Evolutionary conservation across 495 filamentous ascomycete genomes (phyloP).

Genomic region (Hypoxylon crocopeplum): DNA sequence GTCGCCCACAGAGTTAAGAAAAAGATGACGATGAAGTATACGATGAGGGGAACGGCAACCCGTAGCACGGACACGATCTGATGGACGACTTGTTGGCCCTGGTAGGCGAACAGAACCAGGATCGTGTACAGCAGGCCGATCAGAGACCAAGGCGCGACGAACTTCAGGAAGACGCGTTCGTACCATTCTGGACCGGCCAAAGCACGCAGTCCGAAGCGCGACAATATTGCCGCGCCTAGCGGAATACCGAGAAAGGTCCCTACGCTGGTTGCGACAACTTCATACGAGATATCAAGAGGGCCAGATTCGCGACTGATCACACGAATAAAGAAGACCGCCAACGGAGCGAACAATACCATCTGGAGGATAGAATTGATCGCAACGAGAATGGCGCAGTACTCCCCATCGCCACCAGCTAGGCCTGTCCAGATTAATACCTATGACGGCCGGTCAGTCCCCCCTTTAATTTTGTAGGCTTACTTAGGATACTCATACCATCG

Average conservation of each 20-base stretch:
- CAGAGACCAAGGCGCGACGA: slow-evolving; percentile 74
- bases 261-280: slow-evolving; percentile 77
- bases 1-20: slow-evolving; percentile 66
- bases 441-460: neutral
- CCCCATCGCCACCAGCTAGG: slow-evolving; percentile 76
- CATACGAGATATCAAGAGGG: slow-evolving; percentile 65
- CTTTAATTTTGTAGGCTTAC: neutral
- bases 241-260: slow-evolving; percentile 88
- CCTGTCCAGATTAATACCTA: slow-evolving; percentile 81
- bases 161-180: slow-evolving; percentile 71
- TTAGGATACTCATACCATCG: slow-evolving; percentile 67
- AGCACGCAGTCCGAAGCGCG: slow-evolving; percentile 68
- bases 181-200: slow-evolving; percentile 66
- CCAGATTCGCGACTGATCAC: slow-evolving; percentile 62
- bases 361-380: slow-evolving; percentile 88
- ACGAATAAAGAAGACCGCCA: slow-evolving; percentile 78
- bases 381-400: slow-evolving; percentile 91
- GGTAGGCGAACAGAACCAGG: slow-evolving; percentile 81
- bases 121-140: slow-evolving; percentile 89
- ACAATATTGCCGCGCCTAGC: slow-evolving; percentile 77
- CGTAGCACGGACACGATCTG: slow-evolving; percentile 84
- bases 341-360: slow-evolving; percentile 83
- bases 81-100: slow-evolving; percentile 79
- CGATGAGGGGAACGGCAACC: slow-evolving; percentile 78
- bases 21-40: slow-evolving; percentile 83